Conservation (phyloP, 305 asterid genomes). For the Galium porrigens region DNA sequence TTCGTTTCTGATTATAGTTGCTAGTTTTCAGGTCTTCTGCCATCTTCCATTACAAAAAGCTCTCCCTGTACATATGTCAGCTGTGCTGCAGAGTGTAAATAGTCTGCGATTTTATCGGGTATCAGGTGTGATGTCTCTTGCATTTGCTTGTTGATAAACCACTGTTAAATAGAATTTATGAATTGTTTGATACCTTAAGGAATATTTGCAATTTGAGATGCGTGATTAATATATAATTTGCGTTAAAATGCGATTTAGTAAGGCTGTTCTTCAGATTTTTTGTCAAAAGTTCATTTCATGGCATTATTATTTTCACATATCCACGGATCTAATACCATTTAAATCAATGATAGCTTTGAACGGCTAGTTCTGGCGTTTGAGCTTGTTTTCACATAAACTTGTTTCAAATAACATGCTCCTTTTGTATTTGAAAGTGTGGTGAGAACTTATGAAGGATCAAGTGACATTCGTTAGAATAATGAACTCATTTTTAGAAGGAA, state of each 20-base stretch:
- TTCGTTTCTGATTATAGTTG: constrained; percentile 15
- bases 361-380: neutral
- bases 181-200: neutral
- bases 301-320: neutral
- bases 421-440: neutral
- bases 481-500: neutral
- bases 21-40: constrained; percentile 53
- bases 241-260: neutral
- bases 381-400: neutral
- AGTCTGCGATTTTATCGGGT: constrained; percentile 67
- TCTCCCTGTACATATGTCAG: constrained; percentile 80
- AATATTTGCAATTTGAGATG: neutral
- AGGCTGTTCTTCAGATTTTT: constrained; percentile 1
- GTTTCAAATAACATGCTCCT: neutral
- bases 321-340: neutral
- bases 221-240: neutral
- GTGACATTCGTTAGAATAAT: neutral
- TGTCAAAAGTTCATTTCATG: neutral
- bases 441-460: neutral
- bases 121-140: constrained; percentile 56
- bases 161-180: neutral
- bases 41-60: constrained; percentile 75
- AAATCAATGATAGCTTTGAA: no score
- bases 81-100: constrained; percentile 78
- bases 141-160: neutral